phyloP scores from a whole-genome alignment of 768 basidiomycete species.

The Suillus plorans region DNA sequence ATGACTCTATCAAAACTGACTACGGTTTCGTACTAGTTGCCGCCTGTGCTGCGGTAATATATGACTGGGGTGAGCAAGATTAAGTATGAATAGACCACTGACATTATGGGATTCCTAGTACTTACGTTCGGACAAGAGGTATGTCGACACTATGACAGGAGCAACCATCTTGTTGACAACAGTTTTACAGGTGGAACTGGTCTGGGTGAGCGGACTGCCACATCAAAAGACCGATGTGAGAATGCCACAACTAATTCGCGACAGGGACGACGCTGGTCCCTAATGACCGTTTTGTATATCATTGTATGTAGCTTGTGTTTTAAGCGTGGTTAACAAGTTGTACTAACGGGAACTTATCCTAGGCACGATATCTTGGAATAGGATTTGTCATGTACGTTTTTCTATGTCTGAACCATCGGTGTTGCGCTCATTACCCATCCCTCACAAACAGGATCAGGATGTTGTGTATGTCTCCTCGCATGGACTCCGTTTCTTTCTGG shows the following conservation, averaged over 20 bases:
- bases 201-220: not conserved
- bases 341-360: not conserved
- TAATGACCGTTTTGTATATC: not conserved
- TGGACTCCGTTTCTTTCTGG: not conserved
- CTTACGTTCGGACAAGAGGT: not conserved
- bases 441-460: not conserved
- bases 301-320: not conserved
- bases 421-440: not conserved
- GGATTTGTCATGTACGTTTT: not conserved
- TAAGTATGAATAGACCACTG: not conserved
- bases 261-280: not conserved
- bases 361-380: not conserved
- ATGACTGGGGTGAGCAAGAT: not conserved
- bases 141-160: not conserved
- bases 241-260: not conserved
- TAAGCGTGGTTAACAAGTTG: no score
- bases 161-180: not conserved
- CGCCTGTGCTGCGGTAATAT: not conserved
- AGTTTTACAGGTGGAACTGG: not conserved
- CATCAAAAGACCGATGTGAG: not conserved
- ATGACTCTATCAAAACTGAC: not conserved
- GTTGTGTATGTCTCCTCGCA: not conserved
- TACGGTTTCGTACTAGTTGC: not conserved
- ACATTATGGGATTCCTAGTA: not conserved
- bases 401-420: not conserved